Evolutionary conservation across 371 early-diverging fungal species (phyloP), one percentile per base, ranked within the genome.

Genomic region (Actinomortierella wolfii): DNA sequence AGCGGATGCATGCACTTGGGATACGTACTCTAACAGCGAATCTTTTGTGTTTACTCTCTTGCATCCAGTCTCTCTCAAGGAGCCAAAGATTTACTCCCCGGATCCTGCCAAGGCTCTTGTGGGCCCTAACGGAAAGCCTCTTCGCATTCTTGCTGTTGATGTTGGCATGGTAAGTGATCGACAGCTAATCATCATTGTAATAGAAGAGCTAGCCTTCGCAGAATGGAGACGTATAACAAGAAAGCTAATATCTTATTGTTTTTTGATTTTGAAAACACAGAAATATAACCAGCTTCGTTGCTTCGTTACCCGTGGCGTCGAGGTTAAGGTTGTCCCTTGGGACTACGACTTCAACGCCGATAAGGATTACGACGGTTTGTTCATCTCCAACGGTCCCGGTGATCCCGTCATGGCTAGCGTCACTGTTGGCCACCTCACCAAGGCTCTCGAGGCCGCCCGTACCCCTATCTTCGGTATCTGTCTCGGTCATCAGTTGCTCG

Each of bases 381-480:
- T 97, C 81, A 83, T 98, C 73, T 91, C 92, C 64, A 98, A 98
- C 81, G 98, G 98, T 39, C 98, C 98, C 39, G 98, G 98, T 78
- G 97, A 98, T 76, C 98, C 98, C 13, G 90, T 92, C 53, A 89
- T 86, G 57, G 84, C 94, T 57, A 75, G 79, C 8, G 61, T 73
- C 53, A 94, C 96, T 39, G 90, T 96, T 55, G 86, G 83, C 21
- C 85, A 85, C 43, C 79, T 96, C 24, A 68, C 83, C 47, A 76
- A 80, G 55, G 86, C 87, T 46, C 78, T 97, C 29, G 75, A 84
- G 51, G 65, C 79, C n/a, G 78, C 84, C 21, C 86, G 84, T 53
- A 92, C 92, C 70, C 98, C 98, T 41, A 87, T 98, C 60, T 98
- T 98, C 82, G 98, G 98, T 79, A 98, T 98, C 70, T 98, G 98